Evolutionary conservation across 1,284 basidiomycete genomes (phyloP), one percentile per base, ranked within the genome.

Genomic region (Microbotryum silenes-acaulis): DNA sequence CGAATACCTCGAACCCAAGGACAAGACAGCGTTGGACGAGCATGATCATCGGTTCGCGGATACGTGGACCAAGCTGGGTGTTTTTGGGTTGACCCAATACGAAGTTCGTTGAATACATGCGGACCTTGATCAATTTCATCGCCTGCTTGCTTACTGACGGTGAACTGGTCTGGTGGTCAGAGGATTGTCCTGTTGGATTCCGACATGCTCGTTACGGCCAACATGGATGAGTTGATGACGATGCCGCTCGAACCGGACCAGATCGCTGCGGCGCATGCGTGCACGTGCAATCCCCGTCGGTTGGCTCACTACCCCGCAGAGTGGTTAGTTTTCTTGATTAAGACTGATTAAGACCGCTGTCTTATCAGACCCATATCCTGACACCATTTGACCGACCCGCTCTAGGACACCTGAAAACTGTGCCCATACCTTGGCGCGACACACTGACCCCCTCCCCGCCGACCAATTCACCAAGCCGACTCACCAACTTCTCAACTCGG

Each of bases 141-240:
- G 68, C 21, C 14, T 33, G n/a, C 57, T 18, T 27, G 6, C 20
- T 27, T 53, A 31, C 51, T 42, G 8, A 42, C 37, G 37, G 37
- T 57, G 42, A 56, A 10, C n/a, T 21, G 42, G 12, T 27, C 10
- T 21, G 23, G 20, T 21, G 31, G 4, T 21, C 69, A 92, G 83
- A 83, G 89, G 18, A 78, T 96, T 50, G 85, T 92, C 51, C 78
- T 96, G 52, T 78, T 97, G 56, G 93, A 97, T 74, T 84, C 85
- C 18, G 93, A 97, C 77, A 97, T 97, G 90, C 80, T 96, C 61
- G 81, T 96, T 25, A 78, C 82, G 73, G 81, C 79, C 52, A 89
- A 89, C 66, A 94, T 97, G 88, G 94, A 97, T 75, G 91, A 94
- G 65, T 79, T 97, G 55, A 85, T 97, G 78, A 80, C 85, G 25